Percentiles rank a stretch among this genome's conserved stretches.
Evolutionary conservation across 345 rosid genomes (phyloP).

Genomic region (Tarenaya hassleriana): DNA sequence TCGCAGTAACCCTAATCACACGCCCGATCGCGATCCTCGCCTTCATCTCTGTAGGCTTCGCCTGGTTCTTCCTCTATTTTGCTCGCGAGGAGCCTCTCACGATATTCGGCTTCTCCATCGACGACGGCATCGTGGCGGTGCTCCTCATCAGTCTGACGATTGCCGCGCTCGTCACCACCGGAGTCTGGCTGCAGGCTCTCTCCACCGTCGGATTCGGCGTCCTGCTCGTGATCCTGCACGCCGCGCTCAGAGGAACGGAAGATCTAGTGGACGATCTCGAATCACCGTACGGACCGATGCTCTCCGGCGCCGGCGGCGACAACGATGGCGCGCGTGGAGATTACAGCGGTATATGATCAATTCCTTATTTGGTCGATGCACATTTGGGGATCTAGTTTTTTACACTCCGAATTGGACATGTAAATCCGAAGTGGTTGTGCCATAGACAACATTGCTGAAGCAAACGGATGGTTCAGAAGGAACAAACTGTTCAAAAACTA

Average conservation of each 20-base stretch:
- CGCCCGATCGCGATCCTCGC: conserved; percentile 56
- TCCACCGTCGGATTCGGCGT: conserved; percentile 28
- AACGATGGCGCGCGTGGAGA: conserved; percentile 28
- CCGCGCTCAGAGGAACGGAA: conserved; percentile 41
- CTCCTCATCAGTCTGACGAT: conserved; percentile 31
- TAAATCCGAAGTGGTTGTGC: background rate
- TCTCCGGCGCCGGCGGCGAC: conserved; percentile 16
- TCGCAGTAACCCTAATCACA: conserved; percentile 42
- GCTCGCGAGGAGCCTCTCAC: conserved; percentile 37
- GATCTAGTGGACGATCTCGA: conserved; percentile 51
- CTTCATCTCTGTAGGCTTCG: conserved; percentile 36
- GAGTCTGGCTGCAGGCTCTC: conserved; percentile 39
- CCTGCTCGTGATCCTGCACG: conserved; percentile 37
- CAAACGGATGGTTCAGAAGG: background rate
- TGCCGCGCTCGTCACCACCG: conserved; percentile 27
- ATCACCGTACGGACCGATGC: conserved; percentile 46
- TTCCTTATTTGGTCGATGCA: background rate
- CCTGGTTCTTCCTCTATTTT: conserved; percentile 67
- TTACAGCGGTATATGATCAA: conserved; percentile 30
- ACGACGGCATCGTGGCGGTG: conserved; percentile 33
- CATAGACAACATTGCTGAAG: background rate
- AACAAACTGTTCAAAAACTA: background rate
- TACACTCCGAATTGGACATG: background rate
- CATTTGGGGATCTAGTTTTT: background rate
- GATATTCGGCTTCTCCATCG: conserved; percentile 27